Conservation (phyloP, 1,284 basidiomycete genomes). For the Pseudomicrostroma phylloplanum region DNA sequence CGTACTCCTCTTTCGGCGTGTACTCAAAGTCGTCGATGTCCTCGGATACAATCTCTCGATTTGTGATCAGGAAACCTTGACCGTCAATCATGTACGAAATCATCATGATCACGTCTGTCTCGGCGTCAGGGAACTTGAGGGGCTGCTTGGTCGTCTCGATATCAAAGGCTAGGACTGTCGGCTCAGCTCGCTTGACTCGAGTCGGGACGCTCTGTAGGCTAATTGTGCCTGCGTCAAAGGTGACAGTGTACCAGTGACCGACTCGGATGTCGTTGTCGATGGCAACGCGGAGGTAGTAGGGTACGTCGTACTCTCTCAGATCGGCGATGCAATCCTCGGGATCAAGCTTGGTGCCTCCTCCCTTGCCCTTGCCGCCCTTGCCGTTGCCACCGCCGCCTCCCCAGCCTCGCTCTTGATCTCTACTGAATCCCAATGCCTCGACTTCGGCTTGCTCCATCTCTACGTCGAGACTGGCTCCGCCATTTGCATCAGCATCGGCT, state of each 20-base stretch:
- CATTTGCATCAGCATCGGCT: constrained; percentile 48
- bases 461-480: constrained; percentile 19
- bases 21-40: constrained; percentile 99
- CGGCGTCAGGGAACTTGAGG: constrained; percentile 94
- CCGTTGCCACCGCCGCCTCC: constrained; percentile 6
- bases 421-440: constrained; percentile 8
- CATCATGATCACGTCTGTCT: constrained; percentile 99
- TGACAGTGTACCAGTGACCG: constrained; percentile 88
- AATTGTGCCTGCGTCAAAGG: constrained; percentile 72
- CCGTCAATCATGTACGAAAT: constrained; percentile 98
- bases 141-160: constrained; percentile 98
- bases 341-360: constrained; percentile 55
- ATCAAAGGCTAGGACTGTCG: constrained; percentile 97
- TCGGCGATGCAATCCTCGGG: constrained; percentile 88
- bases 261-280: constrained; percentile 98
- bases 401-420: neutral
- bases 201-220: constrained; percentile 68
- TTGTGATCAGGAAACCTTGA: constrained; percentile 94
- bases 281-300: constrained; percentile 94
- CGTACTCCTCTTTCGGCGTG: constrained; percentile 94
- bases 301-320: constrained; percentile 91
- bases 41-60: constrained; percentile 92
- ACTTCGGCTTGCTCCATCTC: constrained; percentile 26
- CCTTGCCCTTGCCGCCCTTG: constrained; percentile 8
- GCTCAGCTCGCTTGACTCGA: constrained; percentile 95